These are phyloP conservation scores for Sapria himalayana DNA, from an alignment of 345 rosid genomes.

Conservation along the genomic window DNA sequence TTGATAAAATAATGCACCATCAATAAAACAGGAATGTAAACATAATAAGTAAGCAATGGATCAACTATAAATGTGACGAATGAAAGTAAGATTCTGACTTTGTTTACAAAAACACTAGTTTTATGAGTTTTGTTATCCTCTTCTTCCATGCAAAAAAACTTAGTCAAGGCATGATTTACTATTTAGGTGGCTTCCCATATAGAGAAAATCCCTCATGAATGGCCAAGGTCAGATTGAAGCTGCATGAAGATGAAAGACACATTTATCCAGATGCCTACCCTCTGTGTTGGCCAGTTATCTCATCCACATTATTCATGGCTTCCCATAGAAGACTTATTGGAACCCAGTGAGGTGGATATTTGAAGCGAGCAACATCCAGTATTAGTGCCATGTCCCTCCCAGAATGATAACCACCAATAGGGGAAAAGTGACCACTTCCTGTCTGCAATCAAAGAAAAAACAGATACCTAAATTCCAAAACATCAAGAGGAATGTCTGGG, in stretches of 20 bases:
- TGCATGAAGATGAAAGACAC: too few species aligned
- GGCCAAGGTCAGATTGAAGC: too few species aligned
- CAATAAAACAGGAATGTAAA: background rate
- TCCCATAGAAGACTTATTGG: constrained; percentile 88
- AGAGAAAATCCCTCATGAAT: too few species aligned
- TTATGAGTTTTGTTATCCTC: too few species aligned
- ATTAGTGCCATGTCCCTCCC: constrained; percentile 84
- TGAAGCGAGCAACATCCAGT: constrained; percentile 90
- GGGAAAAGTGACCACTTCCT: constrained; percentile 88
- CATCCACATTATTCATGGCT: constrained; percentile 59
- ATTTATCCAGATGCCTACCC: constrained; percentile 35
- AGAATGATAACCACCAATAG: constrained; percentile 85
- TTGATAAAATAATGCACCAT: background rate
- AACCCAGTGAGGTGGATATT: constrained; percentile 98
- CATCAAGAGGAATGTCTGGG: background rate
- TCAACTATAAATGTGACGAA: too few species aligned
- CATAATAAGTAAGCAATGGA: background rate
- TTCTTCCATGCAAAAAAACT: too few species aligned
- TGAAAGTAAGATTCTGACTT: too few species aligned
- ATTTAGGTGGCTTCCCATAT: too few species aligned
- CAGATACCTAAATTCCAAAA: background rate
- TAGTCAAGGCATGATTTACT: too few species aligned
- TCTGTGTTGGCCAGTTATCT: constrained; percentile 45
- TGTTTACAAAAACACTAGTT: too few species aligned
- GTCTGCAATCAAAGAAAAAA: constrained; percentile 29